phyloP scores from a whole-genome alignment of 495 filamentous ascomycete species.

The Daldinia caldariorum region DNA sequence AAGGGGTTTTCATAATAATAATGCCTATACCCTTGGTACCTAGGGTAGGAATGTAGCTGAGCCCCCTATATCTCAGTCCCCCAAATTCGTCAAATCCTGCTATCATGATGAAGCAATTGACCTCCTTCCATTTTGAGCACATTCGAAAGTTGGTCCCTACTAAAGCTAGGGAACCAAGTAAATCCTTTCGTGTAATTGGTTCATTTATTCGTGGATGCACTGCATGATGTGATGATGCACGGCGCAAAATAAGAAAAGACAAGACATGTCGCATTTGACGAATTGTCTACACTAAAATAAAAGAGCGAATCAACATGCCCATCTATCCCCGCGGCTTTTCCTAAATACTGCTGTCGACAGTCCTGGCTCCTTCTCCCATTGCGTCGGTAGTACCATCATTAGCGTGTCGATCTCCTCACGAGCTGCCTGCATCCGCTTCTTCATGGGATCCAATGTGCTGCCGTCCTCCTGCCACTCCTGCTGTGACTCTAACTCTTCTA shows the following conservation, averaged over 20 bases:
- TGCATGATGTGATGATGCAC: conserved; percentile 28
- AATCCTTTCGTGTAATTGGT: conserved; percentile 24
- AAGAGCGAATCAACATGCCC: conserved; percentile 29
- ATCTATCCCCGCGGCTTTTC: conserved; percentile 39
- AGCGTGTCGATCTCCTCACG: conserved; percentile 45
- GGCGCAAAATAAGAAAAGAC: conserved; percentile 20
- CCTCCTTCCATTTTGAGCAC: conserved; percentile 16
- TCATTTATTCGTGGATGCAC: conserved; percentile 11
- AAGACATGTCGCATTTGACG: conserved; percentile 33
- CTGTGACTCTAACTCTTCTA: conserved; percentile 26
- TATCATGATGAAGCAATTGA: conserved; percentile 25
- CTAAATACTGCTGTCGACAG: conserved; percentile 45
- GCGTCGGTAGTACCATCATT: conserved; percentile 43
- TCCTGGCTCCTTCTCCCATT: conserved; percentile 43
- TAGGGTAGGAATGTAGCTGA: too few relatives aligned
- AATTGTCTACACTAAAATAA: conserved; percentile 14
- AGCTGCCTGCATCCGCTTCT: conserved; percentile 45
- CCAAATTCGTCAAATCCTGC: conserved; percentile 3
- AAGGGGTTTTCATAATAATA: neutral
- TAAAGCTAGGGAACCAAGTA: conserved; percentile 9
- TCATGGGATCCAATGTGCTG: conserved; percentile 25
- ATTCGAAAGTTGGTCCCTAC: conserved; percentile 21
- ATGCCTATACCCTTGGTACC: neutral
- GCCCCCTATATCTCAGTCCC: neutral
- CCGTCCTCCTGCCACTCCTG: conserved; percentile 18